Base-by-base conservation (phyloP, 225 moss, liverwort and hornwort species). In the Pseudoscleropodium purum region DNA sequence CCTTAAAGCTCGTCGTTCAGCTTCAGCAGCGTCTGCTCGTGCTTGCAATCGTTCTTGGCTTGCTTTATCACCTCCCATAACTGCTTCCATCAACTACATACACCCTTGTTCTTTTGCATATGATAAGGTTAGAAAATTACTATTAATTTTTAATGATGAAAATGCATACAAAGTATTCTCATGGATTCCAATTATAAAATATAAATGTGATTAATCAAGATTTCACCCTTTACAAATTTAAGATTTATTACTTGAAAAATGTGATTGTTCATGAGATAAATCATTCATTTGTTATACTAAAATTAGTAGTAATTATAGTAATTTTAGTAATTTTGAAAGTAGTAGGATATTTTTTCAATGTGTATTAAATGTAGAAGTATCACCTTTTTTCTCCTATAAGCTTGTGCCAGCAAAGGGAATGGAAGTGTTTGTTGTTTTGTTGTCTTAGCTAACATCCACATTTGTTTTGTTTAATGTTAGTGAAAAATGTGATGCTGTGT, bases 301-400 rank as follows among this genome's bases (percentile, higher is more conserved):
- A 31, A 37, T 24, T 9, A 37, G n/a, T n/a, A n/a, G n/a, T n/a
- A n/a, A n/a, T n/a, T n/a, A n/a, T n/a, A n/a, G n/a, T n/a, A n/a
- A n/a, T n/a, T n/a, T n/a, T 3, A 27, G 2, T 5, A 54, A 25
- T 37, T 11, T 15, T 0, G 1, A 56, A 30, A 63, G 2, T 9
- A 85, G 8, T 16, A 6, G 8, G 18, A 17, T 36, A 41, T 61
- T 34, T 11, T 31, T 63, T 34, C 10, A 24, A 34, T 47, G 33
- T 47, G 47, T 2, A 64, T 3, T 34, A 56, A 21, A 52, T 63
- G 25, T 33, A 59, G 24, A 85, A 66, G 34, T 61, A 70, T 89
- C 65, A 98, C 97, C 96, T 99, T 99, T 87, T 99, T 99, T 56
- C 99, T 95, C 19, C 97, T 91, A 17, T 97, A 99, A 7, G 99